Conservation (phyloP, 441 rosid species). For the Pelargonium citronellum region DNA sequence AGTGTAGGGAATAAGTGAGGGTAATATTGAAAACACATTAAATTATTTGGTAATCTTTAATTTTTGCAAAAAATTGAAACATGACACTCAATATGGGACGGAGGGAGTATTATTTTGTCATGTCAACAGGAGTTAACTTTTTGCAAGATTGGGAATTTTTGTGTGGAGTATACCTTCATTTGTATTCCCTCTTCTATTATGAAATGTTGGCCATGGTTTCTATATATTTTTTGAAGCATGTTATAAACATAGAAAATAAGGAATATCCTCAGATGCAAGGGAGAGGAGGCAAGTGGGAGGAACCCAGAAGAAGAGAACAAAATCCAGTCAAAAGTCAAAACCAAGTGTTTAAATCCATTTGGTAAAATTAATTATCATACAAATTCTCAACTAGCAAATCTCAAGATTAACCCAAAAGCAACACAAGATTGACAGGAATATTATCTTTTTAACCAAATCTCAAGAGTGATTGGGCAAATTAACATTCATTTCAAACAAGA, state of each 20-base stretch:
- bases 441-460: neutral
- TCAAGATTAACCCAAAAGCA: neutral
- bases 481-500: neutral
- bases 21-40: no score
- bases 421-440: conserved; percentile 1
- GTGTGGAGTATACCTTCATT: no score
- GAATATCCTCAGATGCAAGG: neutral
- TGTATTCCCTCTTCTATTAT: no score
- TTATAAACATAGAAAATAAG: neutral
- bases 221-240: no score
- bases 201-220: no score
- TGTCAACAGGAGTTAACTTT: no score
- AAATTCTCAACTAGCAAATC: neutral
- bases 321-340: neutral
- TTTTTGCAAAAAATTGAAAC: no score
- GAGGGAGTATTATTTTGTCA: no score
- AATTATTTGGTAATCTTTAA: no score
- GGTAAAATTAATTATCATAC: neutral
- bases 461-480: neutral
- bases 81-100: no score
- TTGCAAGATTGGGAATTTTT: no score
- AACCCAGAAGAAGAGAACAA: neutral
- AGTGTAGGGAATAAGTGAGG: no score
- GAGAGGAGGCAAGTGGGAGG: neutral
- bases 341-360: neutral